These are phyloP conservation scores for Knoxdaviesia capensis DNA, from an alignment of 2,329 filamentous ascomycete species.

Conservation along the genomic window DNA sequence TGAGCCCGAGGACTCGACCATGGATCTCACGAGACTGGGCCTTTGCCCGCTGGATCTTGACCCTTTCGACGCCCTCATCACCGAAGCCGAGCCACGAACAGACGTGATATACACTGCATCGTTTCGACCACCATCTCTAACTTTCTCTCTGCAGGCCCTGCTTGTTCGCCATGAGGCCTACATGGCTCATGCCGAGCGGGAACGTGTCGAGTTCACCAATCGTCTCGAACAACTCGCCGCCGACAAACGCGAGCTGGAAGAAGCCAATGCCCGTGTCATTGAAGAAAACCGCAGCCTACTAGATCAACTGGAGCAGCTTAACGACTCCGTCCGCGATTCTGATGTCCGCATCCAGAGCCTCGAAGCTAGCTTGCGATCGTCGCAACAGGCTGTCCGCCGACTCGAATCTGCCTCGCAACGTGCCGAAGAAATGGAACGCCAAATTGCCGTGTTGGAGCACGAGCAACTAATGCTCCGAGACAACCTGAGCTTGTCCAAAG, in stretches of 20 bases:
- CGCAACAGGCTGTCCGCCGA: slow-evolving; percentile 56
- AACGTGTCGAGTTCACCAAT: slow-evolving; percentile 50
- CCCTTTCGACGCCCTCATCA: no score
- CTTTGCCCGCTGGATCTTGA: no score
- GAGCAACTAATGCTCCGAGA: slow-evolving; percentile 60
- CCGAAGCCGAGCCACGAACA: no score
- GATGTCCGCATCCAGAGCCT: slow-evolving; percentile 63
- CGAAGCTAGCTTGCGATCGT: slow-evolving; percentile 55
- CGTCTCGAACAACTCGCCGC: slow-evolving; percentile 60
- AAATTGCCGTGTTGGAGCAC: slow-evolving; percentile 58
- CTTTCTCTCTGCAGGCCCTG: slow-evolving; percentile 61
- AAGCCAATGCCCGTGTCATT: slow-evolving; percentile 55
- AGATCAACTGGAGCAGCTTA: slow-evolving; percentile 69
- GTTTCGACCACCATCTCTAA: slow-evolving; percentile 34
- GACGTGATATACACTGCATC: no score
- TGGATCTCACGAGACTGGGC: no score
- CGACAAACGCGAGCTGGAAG: slow-evolving; percentile 55
- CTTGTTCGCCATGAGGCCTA: slow-evolving; percentile 85
- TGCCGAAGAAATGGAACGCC: slow-evolving; percentile 60
- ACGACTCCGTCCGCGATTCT: slow-evolving; percentile 57
- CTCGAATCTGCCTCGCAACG: slow-evolving; percentile 54
- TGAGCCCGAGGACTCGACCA: no score
- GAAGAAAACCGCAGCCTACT: slow-evolving; percentile 68
- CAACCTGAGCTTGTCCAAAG: slow-evolving; percentile 43
- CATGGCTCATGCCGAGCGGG: slow-evolving; percentile 77